Evolutionary conservation across 2,329 filamentous ascomycete genomes (phyloP).

Genomic region (Grosmannia penicillata): DNA sequence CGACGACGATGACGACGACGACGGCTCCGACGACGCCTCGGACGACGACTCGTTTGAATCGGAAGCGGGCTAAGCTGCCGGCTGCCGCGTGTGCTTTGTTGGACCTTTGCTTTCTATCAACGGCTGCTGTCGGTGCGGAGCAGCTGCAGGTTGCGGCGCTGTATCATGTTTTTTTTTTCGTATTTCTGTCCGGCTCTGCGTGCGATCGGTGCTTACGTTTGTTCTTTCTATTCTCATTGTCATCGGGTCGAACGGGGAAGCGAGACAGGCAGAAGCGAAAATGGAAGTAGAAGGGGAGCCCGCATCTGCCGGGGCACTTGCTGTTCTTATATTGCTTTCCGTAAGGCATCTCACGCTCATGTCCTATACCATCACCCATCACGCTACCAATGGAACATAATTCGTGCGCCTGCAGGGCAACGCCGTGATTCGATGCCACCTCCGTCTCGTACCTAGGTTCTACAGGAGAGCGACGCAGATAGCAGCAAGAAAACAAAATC

Average conservation of each 20-base stretch:
- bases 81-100: background rate
- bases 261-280: too few species aligned
- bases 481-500: too few species aligned
- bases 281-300: too few species aligned
- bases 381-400: too few species aligned
- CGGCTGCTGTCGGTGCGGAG: too few species aligned
- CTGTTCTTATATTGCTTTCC: too few species aligned
- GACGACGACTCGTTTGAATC: background rate
- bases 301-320: too few species aligned
- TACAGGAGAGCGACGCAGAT: too few species aligned
- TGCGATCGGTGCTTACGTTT: background rate
- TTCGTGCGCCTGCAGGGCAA: too few species aligned
- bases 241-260: background rate
- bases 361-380: background rate
- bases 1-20: background rate
- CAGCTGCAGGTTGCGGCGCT: background rate
- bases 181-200: background rate
- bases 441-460: too few species aligned
- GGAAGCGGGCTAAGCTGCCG: background rate
- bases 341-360: background rate
- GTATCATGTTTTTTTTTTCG: background rate
- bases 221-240: background rate
- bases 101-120: background rate
- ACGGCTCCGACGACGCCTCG: background rate
- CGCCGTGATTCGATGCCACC: too few species aligned